A percentile compares a stretch with the other conserved stretches of the same genome.
Conservation (phyloP, 306 rosid species). For the Casuarina glauca region DNA sequence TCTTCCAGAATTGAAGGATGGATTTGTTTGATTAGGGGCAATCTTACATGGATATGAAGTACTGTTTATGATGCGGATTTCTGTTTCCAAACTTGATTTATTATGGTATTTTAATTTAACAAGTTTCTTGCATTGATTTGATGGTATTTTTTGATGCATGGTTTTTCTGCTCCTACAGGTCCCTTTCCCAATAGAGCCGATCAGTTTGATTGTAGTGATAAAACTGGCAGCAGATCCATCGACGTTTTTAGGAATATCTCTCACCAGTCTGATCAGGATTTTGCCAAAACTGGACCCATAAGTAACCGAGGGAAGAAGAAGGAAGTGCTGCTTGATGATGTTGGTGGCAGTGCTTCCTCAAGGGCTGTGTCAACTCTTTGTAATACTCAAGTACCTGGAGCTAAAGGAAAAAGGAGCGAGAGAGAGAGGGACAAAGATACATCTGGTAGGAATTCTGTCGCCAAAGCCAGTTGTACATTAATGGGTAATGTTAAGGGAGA, state of each 20-base stretch:
- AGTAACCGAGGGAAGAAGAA: slow-evolving; percentile 66
- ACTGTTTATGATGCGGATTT: not conserved
- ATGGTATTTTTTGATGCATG: slow-evolving; percentile 12
- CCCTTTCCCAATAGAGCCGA: slow-evolving; percentile 41
- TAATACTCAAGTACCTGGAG: slow-evolving; percentile 51
- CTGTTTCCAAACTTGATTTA: not conserved
- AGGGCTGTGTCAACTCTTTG: slow-evolving; percentile 51
- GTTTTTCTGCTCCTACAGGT: slow-evolving; percentile 53
- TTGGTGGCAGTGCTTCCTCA: slow-evolving; percentile 54
- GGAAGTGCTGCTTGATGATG: slow-evolving; percentile 78
- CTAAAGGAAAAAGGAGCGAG: slow-evolving; percentile 75
- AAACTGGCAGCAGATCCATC: slow-evolving; percentile 27
- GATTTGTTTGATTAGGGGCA: slow-evolving; percentile 10
- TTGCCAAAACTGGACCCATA: slow-evolving; percentile 59
- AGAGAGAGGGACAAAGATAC: slow-evolving; percentile 67
- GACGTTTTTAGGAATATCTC: slow-evolving; percentile 41
- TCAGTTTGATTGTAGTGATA: slow-evolving; percentile 33
- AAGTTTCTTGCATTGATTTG: not conserved
- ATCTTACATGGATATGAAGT: not conserved
- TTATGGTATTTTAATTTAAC: not conserved
- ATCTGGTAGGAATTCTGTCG: slow-evolving; percentile 40
- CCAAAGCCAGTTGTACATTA: slow-evolving; percentile 56
- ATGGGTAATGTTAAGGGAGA: slow-evolving; percentile 53
- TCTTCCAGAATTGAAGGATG: slow-evolving; percentile 2
- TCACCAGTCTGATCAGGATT: slow-evolving; percentile 48